Base-by-base conservation (phyloP, 208 protist genomes). In the Acanthamoeba healyi region DNA sequence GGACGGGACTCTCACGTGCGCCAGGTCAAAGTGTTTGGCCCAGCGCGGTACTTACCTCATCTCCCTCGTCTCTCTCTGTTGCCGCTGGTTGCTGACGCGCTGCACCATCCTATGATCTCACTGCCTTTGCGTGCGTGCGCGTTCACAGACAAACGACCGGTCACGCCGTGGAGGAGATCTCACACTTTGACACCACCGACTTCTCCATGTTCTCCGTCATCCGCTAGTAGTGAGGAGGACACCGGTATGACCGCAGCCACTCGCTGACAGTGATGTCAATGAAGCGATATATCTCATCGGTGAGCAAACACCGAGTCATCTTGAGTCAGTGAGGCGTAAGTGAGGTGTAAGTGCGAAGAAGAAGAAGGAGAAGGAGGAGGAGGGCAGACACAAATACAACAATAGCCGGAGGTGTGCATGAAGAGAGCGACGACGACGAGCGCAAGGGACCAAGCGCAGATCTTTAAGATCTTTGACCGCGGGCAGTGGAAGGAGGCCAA, bases 1-100 rank as follows among this genome's bases (percentile, higher is more conserved):
- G 97, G 97, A 26, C 91, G 97, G n/a, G 97, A 98, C 93, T 97
- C 97, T n/a, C 97, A 98, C 94, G 93, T 98, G 19, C 93, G 97
- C 15, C 97, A 98, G 93, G 74, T 98, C 32, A 97, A 97, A 94
- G 74, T 97, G 24, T 97, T 92, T 86, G 94, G 95, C 24, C 94
- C 93, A 38, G 77, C 58, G 51, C 74, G 79, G 92, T 95, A 94
- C 56, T 19, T 58, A 44, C 29, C 12, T 67, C 54, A 42, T 15
- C 15, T 15, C 15, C 49, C 15, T 54, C 10, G 10, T 6, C 10
- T 54, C 49, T 5, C 56, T 14, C 24, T 0, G 0, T 24, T 61
- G 54, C 17, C 54, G 56, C 56, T 63, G 19, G 56, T 63, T 24
- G 19, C 19, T 15, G 17, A 51, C 17, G 46, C 17, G 46, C 46